A percentile compares a stretch with the other conserved stretches of the same genome.
phyloP scores from a whole-genome alignment of 306 rosid species.

The Corylus avellana region DNA sequence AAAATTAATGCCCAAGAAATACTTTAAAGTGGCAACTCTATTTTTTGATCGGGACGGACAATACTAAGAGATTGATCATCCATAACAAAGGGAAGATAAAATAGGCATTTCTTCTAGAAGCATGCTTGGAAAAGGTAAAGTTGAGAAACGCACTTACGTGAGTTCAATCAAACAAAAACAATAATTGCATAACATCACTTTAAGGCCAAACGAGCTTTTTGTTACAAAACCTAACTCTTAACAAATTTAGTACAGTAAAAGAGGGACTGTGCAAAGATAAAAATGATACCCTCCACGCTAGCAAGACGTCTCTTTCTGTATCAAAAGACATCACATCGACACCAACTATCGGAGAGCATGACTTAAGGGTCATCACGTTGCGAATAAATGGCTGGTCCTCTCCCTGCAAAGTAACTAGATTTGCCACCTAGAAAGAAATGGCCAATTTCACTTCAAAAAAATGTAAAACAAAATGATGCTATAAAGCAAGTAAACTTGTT shows the following conservation, averaged over 20 bases:
- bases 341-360: conserved; percentile 95
- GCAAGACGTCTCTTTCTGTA: conserved; percentile 85
- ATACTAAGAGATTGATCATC: background rate
- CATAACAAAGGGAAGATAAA: background rate
- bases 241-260: background rate
- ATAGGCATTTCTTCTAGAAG: background rate
- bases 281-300: conserved; percentile 91
- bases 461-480: conserved; percentile 1
- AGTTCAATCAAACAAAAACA: no score
- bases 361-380: conserved; percentile 91
- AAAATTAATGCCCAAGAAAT: background rate
- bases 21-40: background rate
- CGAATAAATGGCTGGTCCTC: conserved; percentile 73
- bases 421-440: conserved; percentile 68
- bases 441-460: conserved; percentile 31
- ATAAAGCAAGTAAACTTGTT: background rate
- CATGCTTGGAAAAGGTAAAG: no score
- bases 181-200: background rate
- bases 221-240: background rate
- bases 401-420: conserved; percentile 93
- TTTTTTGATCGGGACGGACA: background rate
- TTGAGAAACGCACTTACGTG: no score
- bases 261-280: conserved; percentile 17
- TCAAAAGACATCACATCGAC: conserved; percentile 88
- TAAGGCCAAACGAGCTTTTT: background rate